Evolutionary conservation across 2,329 filamentous ascomycete genomes (phyloP), one percentile per base, ranked within the genome.

Genomic region (Diaporthe longicolla): DNA sequence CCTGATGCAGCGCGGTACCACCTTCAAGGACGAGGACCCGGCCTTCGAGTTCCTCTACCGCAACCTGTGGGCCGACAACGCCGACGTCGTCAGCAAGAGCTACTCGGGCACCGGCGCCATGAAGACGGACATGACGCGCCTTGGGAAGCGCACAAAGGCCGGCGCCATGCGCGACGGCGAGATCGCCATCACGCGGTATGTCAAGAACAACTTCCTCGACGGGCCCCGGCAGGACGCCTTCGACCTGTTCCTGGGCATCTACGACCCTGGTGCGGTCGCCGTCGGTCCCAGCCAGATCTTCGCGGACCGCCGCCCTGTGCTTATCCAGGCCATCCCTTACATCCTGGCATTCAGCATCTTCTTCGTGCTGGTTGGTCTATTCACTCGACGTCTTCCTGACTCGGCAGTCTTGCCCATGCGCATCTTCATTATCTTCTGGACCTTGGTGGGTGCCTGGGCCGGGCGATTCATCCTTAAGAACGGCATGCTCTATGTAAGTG

Each of bases 21-120:
- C 89, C 29, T 95, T 97, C 78, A 91, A 92, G 55, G 86, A 89
- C 73, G 93, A 95, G 79, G 95, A 98, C 80, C 86, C 89, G 17
- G 90, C 89, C 0, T 99, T 99, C 81, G 95, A 98, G 83, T 88
- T 93, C 79, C 86, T 98, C 74, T 99, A 98, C 90, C 94, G 97
- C 78, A 98, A 98, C 83, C 88, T 98, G 21, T 99, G 97, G 97
- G 97, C 97, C 40, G 97, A 99, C 84, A 99, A 99, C 80, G 97
- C 97, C 72, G 97, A 99, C 82, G 93, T 97, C 32, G 95, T 99
- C 45, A 97, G 95, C 24, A 93, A 91, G 78, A 93, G 95, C 0
- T 99, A 99, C 83, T 97, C 97, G 1, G 97, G 97, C 72, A 99
- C 97, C 0, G 97, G 97, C 4, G 97, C 97, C 69, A 91, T 99